Evolutionary conservation across 1,139 yeast species (phyloP).

Genomic region (Torulaspora globosa): DNA sequence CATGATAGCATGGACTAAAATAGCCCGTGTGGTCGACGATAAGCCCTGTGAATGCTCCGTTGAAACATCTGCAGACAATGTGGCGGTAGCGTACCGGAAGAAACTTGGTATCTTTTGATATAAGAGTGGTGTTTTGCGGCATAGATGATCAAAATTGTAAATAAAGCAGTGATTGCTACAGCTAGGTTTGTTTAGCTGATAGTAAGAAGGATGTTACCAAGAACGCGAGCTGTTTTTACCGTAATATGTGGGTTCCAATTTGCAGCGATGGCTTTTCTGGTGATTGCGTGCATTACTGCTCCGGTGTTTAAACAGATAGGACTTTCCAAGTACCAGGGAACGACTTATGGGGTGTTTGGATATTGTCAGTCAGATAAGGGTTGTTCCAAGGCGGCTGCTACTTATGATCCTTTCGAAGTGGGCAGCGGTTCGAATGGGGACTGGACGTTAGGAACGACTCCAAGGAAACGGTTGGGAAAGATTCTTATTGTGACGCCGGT

Average conservation of each 20-base stretch:
- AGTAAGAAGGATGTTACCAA: slow-evolving; percentile 4
- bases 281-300: slow-evolving; percentile 55
- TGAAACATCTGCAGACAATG: background rate
- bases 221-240: slow-evolving; percentile 7
- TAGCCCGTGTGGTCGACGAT: background rate
- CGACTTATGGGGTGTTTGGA: slow-evolving; percentile 83
- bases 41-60: background rate
- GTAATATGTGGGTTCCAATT: slow-evolving; percentile 29
- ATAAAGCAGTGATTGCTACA: no score
- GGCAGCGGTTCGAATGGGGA: slow-evolving; percentile 36
- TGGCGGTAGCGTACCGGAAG: background rate
- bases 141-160: no score
- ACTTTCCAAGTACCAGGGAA: slow-evolving; percentile 48
- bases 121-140: background rate
- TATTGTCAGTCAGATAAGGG: slow-evolving; percentile 48
- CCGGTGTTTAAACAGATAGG: slow-evolving; percentile 54
- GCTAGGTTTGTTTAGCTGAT: background rate
- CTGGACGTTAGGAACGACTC: slow-evolving; percentile 51
- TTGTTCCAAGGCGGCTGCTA: slow-evolving; percentile 52
- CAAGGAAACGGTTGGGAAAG: slow-evolving; percentile 64
- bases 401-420: slow-evolving; percentile 42
- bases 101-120: background rate
- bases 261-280: slow-evolving; percentile 45
- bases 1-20: background rate
- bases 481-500: slow-evolving; percentile 76